phyloP scores from a whole-genome alignment of 1,284 basidiomycete species.

The Coriolopsis trogii region DNA sequence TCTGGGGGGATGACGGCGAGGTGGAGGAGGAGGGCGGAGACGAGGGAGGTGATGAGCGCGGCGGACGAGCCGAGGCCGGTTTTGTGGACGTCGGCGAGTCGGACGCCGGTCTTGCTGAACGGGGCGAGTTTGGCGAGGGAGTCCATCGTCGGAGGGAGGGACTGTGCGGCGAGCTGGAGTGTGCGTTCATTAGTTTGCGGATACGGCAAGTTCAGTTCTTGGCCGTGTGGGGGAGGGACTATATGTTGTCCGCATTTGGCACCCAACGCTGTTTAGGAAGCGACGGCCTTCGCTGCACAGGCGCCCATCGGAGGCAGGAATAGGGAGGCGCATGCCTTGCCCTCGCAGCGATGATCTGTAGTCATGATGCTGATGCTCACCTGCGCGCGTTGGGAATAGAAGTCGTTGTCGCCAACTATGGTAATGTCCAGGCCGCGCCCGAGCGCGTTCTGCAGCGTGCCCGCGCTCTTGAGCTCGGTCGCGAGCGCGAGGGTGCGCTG shows the following conservation, averaged over 20 bases:
- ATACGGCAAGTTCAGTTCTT: too few species aligned
- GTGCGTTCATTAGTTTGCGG: neutral
- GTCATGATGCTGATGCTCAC: slow-evolving; percentile 44
- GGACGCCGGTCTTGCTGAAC: slow-evolving; percentile 75
- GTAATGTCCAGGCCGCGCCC: slow-evolving; percentile 68
- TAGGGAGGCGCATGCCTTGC: too few species aligned
- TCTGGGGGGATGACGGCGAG: slow-evolving; percentile 63
- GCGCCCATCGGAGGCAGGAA: too few species aligned
- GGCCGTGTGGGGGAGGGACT: too few species aligned
- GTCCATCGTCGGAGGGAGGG: slow-evolving; percentile 59
- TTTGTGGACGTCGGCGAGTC: slow-evolving; percentile 88
- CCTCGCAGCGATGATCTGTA: too few species aligned
- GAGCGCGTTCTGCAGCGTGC: slow-evolving; percentile 49
- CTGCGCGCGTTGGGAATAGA: slow-evolving; percentile 92
- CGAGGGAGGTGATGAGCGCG: slow-evolving; percentile 94
- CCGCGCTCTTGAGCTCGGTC: slow-evolving; percentile 53
- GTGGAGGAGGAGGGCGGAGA: slow-evolving; percentile 84
- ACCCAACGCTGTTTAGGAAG: too few species aligned
- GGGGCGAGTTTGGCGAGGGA: slow-evolving; percentile 71
- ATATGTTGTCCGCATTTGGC: too few species aligned
- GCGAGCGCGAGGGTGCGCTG: slow-evolving; percentile 76
- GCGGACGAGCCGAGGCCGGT: slow-evolving; percentile 98
- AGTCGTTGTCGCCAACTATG: slow-evolving; percentile 95
- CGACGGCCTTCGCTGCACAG: too few species aligned
- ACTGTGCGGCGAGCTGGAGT: slow-evolving; percentile 59